Conservation (phyloP, 768 basidiomycete species). For the Solioccasus polychromus region DNA sequence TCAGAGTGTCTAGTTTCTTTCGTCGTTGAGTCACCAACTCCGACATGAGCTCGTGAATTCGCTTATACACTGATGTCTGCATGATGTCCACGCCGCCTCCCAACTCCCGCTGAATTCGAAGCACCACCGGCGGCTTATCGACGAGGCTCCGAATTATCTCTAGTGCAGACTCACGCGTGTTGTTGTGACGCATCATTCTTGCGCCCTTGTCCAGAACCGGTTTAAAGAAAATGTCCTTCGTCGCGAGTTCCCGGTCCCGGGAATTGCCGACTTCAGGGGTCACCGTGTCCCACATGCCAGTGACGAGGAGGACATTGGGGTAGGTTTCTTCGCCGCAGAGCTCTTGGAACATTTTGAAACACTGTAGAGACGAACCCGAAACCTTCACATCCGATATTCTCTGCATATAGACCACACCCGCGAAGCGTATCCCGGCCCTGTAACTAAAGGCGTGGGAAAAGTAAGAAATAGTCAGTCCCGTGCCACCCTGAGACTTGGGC, state of each 20-base stretch:
- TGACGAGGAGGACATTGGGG: slow-evolving; percentile 47
- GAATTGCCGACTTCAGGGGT: slow-evolving; percentile 30
- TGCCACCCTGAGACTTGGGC: too few species aligned
- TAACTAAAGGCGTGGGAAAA: slow-evolving; percentile 17
- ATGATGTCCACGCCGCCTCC: slow-evolving; percentile 43
- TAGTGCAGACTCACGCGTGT: slow-evolving; percentile 43
- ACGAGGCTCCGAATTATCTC: slow-evolving; percentile 41
- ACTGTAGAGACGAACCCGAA: slow-evolving; percentile 43
- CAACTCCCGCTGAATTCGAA: slow-evolving; percentile 56
- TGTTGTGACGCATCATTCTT: slow-evolving; percentile 40
- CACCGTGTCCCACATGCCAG: slow-evolving; percentile 50
- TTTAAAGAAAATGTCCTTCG: slow-evolving; percentile 48
- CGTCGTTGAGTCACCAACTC: slow-evolving; percentile 43
- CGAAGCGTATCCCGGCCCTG: slow-evolving; percentile 29
- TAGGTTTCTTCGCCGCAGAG: slow-evolving; percentile 49
- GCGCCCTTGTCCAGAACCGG: slow-evolving; percentile 46
- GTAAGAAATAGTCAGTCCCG: background rate
- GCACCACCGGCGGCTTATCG: slow-evolving; percentile 33
- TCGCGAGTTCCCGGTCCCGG: slow-evolving; percentile 43
- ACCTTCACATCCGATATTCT: slow-evolving; percentile 49
- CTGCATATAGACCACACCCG: slow-evolving; percentile 53
- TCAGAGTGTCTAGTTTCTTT: slow-evolving; percentile 42
- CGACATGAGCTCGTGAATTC: slow-evolving; percentile 47
- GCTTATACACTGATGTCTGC: slow-evolving; percentile 52
- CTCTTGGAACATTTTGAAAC: slow-evolving; percentile 48